Percentiles rank a stretch among this genome's conserved stretches.
These are phyloP conservation scores for Canavalia ensiformis DNA, from an alignment of 306 rosid species.

Conservation along the genomic window DNA sequence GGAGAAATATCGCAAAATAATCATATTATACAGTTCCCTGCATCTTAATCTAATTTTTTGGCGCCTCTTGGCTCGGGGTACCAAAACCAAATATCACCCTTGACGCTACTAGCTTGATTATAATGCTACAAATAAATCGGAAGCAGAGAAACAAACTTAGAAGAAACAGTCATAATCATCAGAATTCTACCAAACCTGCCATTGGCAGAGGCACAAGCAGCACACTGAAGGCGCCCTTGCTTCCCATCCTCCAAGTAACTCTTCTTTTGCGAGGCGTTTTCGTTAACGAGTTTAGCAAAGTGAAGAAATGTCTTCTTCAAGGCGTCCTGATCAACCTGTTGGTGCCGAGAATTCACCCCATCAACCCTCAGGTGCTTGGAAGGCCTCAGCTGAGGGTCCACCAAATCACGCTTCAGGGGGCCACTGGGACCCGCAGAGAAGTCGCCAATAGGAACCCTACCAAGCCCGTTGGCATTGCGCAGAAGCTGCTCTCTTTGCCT, in stretches of 20 bases:
- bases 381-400: conserved; percentile 59
- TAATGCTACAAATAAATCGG: conserved; percentile 1
- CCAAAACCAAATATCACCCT: background rate
- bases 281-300: conserved; percentile 71
- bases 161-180: conserved; percentile 37
- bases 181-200: conserved; percentile 69
- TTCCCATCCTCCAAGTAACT: conserved; percentile 81
- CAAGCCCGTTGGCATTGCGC: conserved; percentile 68
- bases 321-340: conserved; percentile 72
- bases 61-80: background rate
- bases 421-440: conserved; percentile 64
- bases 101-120: no score
- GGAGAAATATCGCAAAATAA: background rate
- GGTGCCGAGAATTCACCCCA: conserved; percentile 48
- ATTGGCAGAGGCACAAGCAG: conserved; percentile 65
- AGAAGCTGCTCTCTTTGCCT: conserved; percentile 65
- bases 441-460: conserved; percentile 51
- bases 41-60: background rate
- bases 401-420: conserved; percentile 50
- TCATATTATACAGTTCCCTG: background rate
- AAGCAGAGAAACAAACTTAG: conserved; percentile 10
- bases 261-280: conserved; percentile 70
- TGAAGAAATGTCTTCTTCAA: conserved; percentile 79
- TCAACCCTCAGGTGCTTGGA: conserved; percentile 68
- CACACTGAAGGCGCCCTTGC: conserved; percentile 77